Evolutionary conservation across 202 grass and related monocot species (phyloP).

Genomic region (Brachypodium distachyon): DNA sequence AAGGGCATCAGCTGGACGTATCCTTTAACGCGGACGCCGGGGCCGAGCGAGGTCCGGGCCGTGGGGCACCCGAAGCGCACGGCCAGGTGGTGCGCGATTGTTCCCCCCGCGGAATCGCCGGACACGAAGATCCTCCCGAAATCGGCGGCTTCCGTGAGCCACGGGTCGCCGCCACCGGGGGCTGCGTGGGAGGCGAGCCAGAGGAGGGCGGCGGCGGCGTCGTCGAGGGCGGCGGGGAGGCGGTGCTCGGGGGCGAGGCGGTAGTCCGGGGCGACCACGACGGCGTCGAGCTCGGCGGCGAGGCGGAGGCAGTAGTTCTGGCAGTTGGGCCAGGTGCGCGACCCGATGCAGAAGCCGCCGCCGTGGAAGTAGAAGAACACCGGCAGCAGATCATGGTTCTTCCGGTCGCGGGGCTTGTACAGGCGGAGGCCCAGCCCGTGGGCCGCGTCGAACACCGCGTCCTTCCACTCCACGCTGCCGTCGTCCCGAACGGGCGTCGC

Average conservation of each 20-base stretch:
- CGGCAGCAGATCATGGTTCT: constrained; percentile 25
- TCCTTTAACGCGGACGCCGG: constrained; percentile 28
- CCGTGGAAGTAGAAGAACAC: constrained; percentile 97
- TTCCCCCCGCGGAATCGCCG: constrained; percentile 80
- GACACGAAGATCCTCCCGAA: constrained; percentile 52
- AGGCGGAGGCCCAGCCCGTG: constrained; percentile 50
- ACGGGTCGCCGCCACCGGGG: constrained; percentile 15
- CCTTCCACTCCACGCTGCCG: constrained; percentile 77
- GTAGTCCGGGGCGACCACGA: constrained; percentile 88
- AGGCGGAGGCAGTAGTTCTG: constrained; percentile 94
- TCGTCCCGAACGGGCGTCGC: constrained; percentile 56
- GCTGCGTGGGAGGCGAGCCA: constrained; percentile 37
- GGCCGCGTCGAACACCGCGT: constrained; percentile 41
- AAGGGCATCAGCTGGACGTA: constrained; percentile 85
- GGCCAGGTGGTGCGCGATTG: constrained; percentile 76
- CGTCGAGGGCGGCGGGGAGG: constrained; percentile 68
- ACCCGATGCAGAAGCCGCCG: constrained; percentile 93
- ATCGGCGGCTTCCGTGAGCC: constrained; percentile 52
- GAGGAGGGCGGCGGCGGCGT: constrained; percentile 29
- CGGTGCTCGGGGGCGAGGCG: constrained; percentile 75
- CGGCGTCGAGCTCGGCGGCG: constrained; percentile 54
- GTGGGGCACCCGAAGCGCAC: constrained; percentile 53
- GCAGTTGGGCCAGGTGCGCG: constrained; percentile 82
- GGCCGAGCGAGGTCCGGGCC: constrained; percentile 24
- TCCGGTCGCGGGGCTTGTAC: constrained; percentile 31